Base-by-base conservation (phyloP, 805 yeast genomes). In the Wickerhamomyces silvicola region DNA sequence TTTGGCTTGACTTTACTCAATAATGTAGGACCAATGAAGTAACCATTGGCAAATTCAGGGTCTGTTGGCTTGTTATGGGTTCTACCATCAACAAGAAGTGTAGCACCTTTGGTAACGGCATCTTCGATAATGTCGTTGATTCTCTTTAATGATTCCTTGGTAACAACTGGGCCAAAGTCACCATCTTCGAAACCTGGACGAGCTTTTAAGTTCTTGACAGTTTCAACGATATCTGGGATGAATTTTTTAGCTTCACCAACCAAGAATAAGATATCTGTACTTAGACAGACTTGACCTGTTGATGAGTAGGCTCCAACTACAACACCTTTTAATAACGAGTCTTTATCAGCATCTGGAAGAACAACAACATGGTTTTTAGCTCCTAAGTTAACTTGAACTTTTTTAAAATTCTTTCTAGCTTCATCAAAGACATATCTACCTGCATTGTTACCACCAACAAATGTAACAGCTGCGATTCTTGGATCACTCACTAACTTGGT, bases 281-380 rank as follows among this genome's bases (percentile, higher is more conserved):
- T 83, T 82, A 81, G 76, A 60, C 90, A 81, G 53, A 87, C 74
- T 66, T 81, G 90, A 40, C 88, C 90, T 13, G 88, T 87, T 31
- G 88, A 87, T 20, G 88, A 86, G 56, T 81, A 81, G 16, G 86
- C 83, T 33, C 88, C 86, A 30, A 85, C 81, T 37, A 68, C 76
- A 29, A 81, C 61, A 34, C 82, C 78, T 51, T 74, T 76, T 45
- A 81, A 60, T 30, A 82, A 71, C 40, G 73, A 74, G 39, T 62
- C 57, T 56, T 75, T 72, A 59, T 78, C 72, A 28, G 86, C 85
- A 48, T 81, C 88, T 12, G 87, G 85, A 41, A 78, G 62, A 12
- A 81, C 74, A 34, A 81, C 69, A 49, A 81, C 70, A 57, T 81
- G 90, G 66, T 81, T 81, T 62, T 81, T 81, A 28, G 88, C 88